Conservation (phyloP, 2,329 filamentous ascomycete genomes). For the Verticillium alfalfae region DNA sequence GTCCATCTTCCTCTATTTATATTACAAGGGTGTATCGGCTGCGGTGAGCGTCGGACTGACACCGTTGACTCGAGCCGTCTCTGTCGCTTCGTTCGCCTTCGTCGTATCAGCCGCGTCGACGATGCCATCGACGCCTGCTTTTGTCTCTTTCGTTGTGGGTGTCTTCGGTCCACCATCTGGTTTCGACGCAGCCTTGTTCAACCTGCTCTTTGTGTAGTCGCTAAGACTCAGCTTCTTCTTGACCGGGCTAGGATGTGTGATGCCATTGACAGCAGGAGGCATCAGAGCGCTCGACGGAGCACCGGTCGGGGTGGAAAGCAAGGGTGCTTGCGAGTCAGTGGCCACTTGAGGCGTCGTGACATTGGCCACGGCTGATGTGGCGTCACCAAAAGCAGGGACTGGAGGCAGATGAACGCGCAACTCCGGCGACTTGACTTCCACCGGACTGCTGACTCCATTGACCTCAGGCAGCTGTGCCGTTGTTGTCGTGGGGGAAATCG, state of each 20-base stretch:
- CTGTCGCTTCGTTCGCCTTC: conserved; percentile 18
- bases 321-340: conserved; percentile 36
- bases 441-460: conserved; percentile 10
- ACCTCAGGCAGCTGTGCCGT: neutral
- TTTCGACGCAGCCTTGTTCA: conserved; percentile 46
- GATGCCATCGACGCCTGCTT: conserved; percentile 25
- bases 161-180: conserved; percentile 5
- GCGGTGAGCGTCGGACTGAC: conserved; percentile 4
- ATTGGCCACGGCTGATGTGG: conserved; percentile 24
- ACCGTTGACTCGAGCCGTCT: conserved; percentile 2
- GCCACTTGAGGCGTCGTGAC: conserved; percentile 43
- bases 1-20: conserved; percentile 12
- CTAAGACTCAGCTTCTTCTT: conserved; percentile 65
- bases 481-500: conserved; percentile 16
- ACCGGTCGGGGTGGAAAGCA: conserved; percentile 37
- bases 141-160: conserved; percentile 29
- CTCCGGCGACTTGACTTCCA: conserved; percentile 26
- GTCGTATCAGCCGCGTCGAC: conserved; percentile 25
- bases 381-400: conserved; percentile 42
- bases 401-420: conserved; percentile 53
- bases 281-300: conserved; percentile 37
- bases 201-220: conserved; percentile 57
- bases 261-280: conserved; percentile 33
- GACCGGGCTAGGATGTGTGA: conserved; percentile 49
- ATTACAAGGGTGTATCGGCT: conserved; percentile 22